Conservation (phyloP, 129 eudicot genomes). For the Chrysanthemum seticuspe region DNA sequence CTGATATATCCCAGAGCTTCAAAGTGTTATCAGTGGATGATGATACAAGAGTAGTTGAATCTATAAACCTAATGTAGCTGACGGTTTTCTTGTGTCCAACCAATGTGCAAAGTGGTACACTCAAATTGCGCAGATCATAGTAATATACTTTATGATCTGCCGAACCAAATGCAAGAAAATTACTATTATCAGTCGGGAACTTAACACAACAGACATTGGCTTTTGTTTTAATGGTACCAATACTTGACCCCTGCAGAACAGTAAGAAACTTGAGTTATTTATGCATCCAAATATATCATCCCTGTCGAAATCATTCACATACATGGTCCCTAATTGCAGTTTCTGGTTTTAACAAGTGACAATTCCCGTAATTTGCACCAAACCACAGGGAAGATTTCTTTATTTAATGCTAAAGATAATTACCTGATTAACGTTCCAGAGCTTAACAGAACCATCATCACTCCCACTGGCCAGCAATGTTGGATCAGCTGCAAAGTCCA, state of each 20-base stretch:
- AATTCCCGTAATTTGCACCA: no score
- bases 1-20: slow-evolving; percentile 84
- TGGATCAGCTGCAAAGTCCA: slow-evolving; percentile 92
- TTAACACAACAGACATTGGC: slow-evolving; percentile 96
- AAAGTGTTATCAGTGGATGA: slow-evolving; percentile 79
- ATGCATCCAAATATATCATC: slow-evolving; percentile 19
- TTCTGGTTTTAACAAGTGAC: no score
- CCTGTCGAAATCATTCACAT: no score
- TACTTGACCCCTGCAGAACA: slow-evolving; percentile 72
- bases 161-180: slow-evolving; percentile 90
- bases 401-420: slow-evolving; percentile 26
- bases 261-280: slow-evolving; percentile 43
- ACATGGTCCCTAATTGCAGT: no score
- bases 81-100: slow-evolving; percentile 88
- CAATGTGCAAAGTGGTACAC: slow-evolving; percentile 74
- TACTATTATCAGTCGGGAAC: slow-evolving; percentile 68
- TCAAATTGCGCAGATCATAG: slow-evolving; percentile 78
- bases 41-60: slow-evolving; percentile 75
- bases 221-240: slow-evolving; percentile 80
- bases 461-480: slow-evolving; percentile 93
- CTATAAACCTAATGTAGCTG: slow-evolving; percentile 86
- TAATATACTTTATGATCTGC: slow-evolving; percentile 88
- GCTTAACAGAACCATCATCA: slow-evolving; percentile 94
- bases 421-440: slow-evolving; percentile 99
- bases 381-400: not conserved